phyloP scores from a whole-genome alignment of 2,329 filamentous ascomycete species.

The Conoideocrella luteorostrata region DNA sequence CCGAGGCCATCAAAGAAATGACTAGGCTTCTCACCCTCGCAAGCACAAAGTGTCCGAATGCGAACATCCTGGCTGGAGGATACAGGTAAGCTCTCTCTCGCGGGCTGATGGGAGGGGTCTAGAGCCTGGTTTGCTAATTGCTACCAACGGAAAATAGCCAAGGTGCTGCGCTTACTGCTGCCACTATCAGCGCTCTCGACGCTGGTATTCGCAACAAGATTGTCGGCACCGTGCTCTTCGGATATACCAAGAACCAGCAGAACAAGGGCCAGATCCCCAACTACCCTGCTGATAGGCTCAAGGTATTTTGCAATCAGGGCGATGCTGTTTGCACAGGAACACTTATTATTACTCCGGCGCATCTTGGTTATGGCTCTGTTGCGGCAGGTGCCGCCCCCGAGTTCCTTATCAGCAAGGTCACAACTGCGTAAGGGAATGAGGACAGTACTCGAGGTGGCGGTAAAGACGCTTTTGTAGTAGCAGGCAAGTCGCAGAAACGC shows the following conservation, averaged over 20 bases:
- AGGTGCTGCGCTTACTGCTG: conserved; percentile 37
- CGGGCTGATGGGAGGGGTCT: neutral
- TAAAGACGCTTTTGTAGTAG: no score
- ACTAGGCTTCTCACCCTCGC: conserved; percentile 33
- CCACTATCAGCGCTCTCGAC: conserved; percentile 28
- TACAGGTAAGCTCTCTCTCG: conserved; percentile 18
- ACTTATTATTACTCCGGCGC: conserved; percentile 27
- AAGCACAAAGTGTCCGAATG: conserved; percentile 34
- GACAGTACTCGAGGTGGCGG: no score
- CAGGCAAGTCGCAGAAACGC: no score
- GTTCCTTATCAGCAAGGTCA: conserved; percentile 13
- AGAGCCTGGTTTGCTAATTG: neutral
- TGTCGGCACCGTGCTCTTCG: conserved; percentile 30
- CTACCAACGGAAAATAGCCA: conserved; percentile 19
- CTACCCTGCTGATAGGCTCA: conserved; percentile 26
- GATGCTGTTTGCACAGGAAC: conserved; percentile 32
- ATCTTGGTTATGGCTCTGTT: conserved; percentile 23
- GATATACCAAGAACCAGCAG: conserved; percentile 38
- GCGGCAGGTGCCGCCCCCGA: conserved; percentile 16
- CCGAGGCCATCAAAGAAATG: conserved; percentile 33
- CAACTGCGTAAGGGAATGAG: no score
- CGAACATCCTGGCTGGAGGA: conserved; percentile 35
- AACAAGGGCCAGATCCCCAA: conserved; percentile 31
- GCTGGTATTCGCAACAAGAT: conserved; percentile 25
- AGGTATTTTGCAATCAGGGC: conserved; percentile 30